A percentile compares a stretch with the other conserved stretches of the same genome.
Conservation (phyloP, 345 rosid species). For the Eucalyptus erythrocorys region DNA sequence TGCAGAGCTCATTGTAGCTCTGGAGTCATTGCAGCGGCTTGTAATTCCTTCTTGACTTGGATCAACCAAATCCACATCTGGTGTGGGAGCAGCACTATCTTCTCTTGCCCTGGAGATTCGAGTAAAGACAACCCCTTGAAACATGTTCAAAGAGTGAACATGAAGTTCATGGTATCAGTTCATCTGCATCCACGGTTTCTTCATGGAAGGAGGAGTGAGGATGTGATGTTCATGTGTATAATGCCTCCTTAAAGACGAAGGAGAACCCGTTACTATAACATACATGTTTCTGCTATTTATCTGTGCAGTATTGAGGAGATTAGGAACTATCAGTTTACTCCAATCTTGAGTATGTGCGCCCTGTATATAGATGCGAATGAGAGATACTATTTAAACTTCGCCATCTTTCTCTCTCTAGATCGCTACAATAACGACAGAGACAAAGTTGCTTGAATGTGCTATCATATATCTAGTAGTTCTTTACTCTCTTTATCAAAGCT, state of each 20-base stretch:
- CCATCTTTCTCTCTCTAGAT: slow-evolving; percentile 26
- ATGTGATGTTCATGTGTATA: background rate
- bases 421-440: slow-evolving; percentile 24
- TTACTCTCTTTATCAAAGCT: slow-evolving; percentile 65
- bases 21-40: slow-evolving; percentile 70
- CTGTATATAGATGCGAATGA: background rate
- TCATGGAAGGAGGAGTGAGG: background rate
- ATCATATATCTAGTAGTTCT: slow-evolving; percentile 65
- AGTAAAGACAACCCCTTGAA: slow-evolving; percentile 52
- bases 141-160: slow-evolving; percentile 25
- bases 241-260: too few relatives aligned
- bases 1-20: slow-evolving; percentile 50
- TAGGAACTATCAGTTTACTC: too few relatives aligned
- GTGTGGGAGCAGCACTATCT: background rate
- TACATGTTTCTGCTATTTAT: background rate
- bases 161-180: background rate
- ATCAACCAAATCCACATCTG: slow-evolving; percentile 22
- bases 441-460: slow-evolving; percentile 71
- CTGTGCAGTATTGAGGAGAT: too few relatives aligned
- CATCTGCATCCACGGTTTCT: background rate
- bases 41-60: slow-evolving; percentile 39
- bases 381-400: background rate
- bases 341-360: background rate
- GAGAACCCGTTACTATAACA: background rate
- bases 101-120: slow-evolving; percentile 29